Evolutionary conservation across 202 grass and related monocot genomes (phyloP), one percentile per base, ranked within the genome.

Genomic region (Brachypodium distachyon): DNA sequence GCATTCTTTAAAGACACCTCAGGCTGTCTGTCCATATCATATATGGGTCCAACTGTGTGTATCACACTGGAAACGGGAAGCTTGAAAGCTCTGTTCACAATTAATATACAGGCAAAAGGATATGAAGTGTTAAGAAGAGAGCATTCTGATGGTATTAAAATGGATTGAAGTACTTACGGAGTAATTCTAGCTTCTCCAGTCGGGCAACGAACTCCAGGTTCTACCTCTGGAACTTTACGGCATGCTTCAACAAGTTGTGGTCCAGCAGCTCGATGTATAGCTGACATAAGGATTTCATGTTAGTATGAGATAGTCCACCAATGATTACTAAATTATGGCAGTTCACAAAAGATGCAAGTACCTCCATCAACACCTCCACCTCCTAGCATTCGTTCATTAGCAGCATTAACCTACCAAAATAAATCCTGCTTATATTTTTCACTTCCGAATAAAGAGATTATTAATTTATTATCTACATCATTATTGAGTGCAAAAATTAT

Each of bases 331-430:
- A 77, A 79, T 29, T 9, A 74, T n/a, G 40, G 28, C 4, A 22
- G 12, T 18, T 65, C 57, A 67, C 9, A 9, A 67, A 84, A 72
- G 34, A 44, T 61, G 25, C 4, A 22, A 50, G 70, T 74, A 95
- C 95, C 95, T 88, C 95, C 91, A 85, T 98, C 91, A 33, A 98
- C 89, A 59, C 95, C 91, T 82, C 89, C 87, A 39, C 91, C 91
- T 86, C 95, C 89, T 27, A 95, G 83, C 95, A 95, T 98, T 65
- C 47, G 64, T 61, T 87, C 77, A 84, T 95, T 92, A 78, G 95
- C 91, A 70, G 91, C 95, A 88, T 92, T 98, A 78, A 92, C 95
- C 95, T 98, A 47, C 25, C 68, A 67, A 73, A 82, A 54, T 53
- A 42, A 52, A 71, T 29, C 8, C 16, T 0, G 4, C 37, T 63